These are phyloP conservation scores for Clavariopsis aquatica DNA, from an alignment of 495 filamentous ascomycete genomes.

Conservation along the genomic window DNA sequence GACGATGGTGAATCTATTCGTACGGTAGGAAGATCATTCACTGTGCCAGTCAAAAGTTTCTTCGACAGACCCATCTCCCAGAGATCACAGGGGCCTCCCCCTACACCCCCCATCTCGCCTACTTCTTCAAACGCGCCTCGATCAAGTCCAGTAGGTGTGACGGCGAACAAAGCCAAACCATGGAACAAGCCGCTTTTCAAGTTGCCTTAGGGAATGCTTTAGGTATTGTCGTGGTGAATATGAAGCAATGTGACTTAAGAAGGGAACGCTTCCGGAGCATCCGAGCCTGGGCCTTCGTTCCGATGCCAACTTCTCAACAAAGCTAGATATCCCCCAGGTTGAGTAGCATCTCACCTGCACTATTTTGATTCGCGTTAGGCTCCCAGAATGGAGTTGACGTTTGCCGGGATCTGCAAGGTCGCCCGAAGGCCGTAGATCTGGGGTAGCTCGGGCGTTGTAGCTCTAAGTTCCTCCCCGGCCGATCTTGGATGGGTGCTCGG, in stretches of 20 bases:
- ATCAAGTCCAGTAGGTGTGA: conserved; percentile 10
- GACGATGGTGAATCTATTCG: conserved; percentile 24
- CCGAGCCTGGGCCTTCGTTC: neutral
- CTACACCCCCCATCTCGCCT: conserved; percentile 5
- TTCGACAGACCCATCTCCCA: neutral
- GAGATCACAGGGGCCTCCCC: neutral
- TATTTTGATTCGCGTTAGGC: neutral
- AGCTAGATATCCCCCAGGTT: conserved; percentile 15
- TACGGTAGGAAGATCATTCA: conserved; percentile 10
- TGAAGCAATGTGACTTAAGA: neutral
- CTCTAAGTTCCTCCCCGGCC: neutral
- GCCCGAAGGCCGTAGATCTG: neutral
- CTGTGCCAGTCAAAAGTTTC: neutral
- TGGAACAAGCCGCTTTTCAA: conserved; percentile 32
- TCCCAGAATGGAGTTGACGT: neutral
- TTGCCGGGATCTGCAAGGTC: conserved; percentile 8
- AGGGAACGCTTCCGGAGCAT: conserved; percentile 7
- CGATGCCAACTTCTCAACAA: conserved; percentile 10
- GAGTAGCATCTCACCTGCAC: neutral
- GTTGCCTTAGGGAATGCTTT: conserved; percentile 9
- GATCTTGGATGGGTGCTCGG: neutral
- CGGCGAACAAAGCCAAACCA: conserved; percentile 15
- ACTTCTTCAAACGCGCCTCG: conserved; percentile 5
- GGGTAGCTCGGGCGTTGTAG: neutral
- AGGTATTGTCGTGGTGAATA: neutral